phyloP scores from a whole-genome alignment of 345 rosid species.

The Sonneratia alba region DNA sequence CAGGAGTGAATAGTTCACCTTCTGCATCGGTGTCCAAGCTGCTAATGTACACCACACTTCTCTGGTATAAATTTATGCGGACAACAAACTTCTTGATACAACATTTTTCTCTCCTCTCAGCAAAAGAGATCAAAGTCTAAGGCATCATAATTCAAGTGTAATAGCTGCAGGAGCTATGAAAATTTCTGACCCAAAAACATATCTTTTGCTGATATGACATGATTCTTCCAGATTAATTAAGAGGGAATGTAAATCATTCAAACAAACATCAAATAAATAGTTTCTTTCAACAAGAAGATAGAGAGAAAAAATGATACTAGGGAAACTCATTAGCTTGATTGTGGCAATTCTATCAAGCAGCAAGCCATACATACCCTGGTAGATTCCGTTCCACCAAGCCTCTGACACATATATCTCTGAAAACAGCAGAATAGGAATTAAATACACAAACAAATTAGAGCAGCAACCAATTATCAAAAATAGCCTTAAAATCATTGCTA shows the following conservation, averaged over 20 bases:
- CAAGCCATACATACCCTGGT: constrained; percentile 47
- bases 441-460: background rate
- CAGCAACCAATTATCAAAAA: background rate
- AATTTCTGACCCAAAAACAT: background rate
- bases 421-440: constrained; percentile 5
- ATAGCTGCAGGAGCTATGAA: background rate
- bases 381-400: constrained; percentile 64
- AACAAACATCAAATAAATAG: background rate
- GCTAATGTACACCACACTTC: background rate
- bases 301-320: background rate
- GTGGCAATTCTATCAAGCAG: background rate
- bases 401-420: constrained; percentile 64
- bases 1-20: background rate
- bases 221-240: background rate
- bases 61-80: too few species aligned
- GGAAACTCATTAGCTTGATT: background rate
- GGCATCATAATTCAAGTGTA: background rate
- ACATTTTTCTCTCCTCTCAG: background rate
- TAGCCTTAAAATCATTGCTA: background rate
- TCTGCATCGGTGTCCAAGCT: background rate
- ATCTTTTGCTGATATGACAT: background rate
- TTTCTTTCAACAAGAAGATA: background rate
- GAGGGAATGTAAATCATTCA: background rate
- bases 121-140: background rate
- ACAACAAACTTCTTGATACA: too few species aligned